phyloP scores from a whole-genome alignment of 139 green algal genomes.

The Picocystis salinarum region DNA sequence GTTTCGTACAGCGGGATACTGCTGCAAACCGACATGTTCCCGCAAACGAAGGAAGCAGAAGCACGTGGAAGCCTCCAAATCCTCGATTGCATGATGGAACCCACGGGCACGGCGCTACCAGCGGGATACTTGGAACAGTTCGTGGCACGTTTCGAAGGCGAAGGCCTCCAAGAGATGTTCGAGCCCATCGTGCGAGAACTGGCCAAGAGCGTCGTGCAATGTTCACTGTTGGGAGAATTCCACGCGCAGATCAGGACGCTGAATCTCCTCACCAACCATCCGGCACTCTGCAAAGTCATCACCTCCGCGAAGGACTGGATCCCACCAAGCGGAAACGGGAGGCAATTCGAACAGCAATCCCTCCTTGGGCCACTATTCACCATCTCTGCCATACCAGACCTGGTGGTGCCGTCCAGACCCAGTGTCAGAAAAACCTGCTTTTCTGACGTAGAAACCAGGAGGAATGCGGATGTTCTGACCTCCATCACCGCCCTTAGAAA shows the following conservation, averaged over 20 bases:
- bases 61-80: conserved; percentile 40
- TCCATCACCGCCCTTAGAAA: conserved; percentile 7
- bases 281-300: conserved; percentile 27
- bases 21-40: conserved; percentile 57
- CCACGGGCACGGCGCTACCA: conserved; percentile 32
- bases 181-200: conserved; percentile 29
- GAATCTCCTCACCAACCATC: conserved; percentile 23
- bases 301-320: conserved; percentile 15
- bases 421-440: conserved; percentile 30
- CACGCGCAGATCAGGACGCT: conserved; percentile 25
- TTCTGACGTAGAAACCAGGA: conserved; percentile 6
- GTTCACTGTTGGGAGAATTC: conserved; percentile 49
- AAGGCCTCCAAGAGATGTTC: conserved; percentile 43
- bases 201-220: conserved; percentile 13
- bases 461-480: neutral
- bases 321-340: conserved; percentile 2
- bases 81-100: conserved; percentile 25
- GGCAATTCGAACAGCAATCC: conserved; percentile 1
- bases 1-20: conserved; percentile 61
- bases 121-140: conserved; percentile 62
- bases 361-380: conserved; percentile 35
- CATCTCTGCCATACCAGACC: conserved; percentile 30
- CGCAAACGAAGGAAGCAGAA: conserved; percentile 26
- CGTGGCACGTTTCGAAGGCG: conserved; percentile 32
- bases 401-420: conserved; percentile 9